phyloP scores from a whole-genome alignment of 2,329 filamentous ascomycete genomes.

The Eutypella sp. region DNA sequence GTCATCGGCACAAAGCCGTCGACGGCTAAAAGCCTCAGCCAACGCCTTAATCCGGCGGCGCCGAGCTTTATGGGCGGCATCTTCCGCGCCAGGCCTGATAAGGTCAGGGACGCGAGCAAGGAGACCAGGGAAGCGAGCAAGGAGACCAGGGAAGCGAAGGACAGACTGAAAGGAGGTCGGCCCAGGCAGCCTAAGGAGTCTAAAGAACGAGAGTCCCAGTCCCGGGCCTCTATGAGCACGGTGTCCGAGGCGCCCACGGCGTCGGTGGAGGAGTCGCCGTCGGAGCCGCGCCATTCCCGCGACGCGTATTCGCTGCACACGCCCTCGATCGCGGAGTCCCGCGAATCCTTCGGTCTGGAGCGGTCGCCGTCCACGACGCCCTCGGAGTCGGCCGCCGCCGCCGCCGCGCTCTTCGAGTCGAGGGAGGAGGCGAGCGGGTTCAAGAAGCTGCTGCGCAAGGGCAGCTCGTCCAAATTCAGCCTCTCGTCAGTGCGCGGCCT shows the following conservation, averaged over 20 bases:
- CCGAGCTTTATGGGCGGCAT: slow-evolving; percentile 79
- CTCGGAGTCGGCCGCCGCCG: slow-evolving; percentile 48
- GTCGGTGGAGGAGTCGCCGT: slow-evolving; percentile 44
- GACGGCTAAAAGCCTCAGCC: slow-evolving; percentile 45
- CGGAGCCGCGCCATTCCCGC: slow-evolving; percentile 49
- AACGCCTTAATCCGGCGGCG: slow-evolving; percentile 77
- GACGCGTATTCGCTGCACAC: slow-evolving; percentile 55
- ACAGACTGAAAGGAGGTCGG: slow-evolving; percentile 33
- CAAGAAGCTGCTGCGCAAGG: slow-evolving; percentile 59
- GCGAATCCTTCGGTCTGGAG: slow-evolving; percentile 54
- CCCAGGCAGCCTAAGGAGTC: slow-evolving; percentile 36
- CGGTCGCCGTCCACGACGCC: slow-evolving; percentile 50
- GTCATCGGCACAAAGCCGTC: slow-evolving; percentile 76
- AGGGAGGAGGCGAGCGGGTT: slow-evolving; percentile 55
- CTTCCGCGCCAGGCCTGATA: slow-evolving; percentile 39
- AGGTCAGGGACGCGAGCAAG: slow-evolving; percentile 28
- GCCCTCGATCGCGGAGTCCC: slow-evolving; percentile 55
- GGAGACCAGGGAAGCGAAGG: slow-evolving; percentile 17
- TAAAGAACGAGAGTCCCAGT: slow-evolving; percentile 26
- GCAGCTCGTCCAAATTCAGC: slow-evolving; percentile 62
- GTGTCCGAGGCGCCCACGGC: slow-evolving; percentile 32
- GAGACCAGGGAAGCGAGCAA: slow-evolving; percentile 32
- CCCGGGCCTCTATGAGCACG: slow-evolving; percentile 31
- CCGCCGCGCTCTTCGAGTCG: slow-evolving; percentile 29
- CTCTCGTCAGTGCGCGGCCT: slow-evolving; percentile 47